Conservation (phyloP, 305 asterid genomes). For the Coffea humblotiana region DNA sequence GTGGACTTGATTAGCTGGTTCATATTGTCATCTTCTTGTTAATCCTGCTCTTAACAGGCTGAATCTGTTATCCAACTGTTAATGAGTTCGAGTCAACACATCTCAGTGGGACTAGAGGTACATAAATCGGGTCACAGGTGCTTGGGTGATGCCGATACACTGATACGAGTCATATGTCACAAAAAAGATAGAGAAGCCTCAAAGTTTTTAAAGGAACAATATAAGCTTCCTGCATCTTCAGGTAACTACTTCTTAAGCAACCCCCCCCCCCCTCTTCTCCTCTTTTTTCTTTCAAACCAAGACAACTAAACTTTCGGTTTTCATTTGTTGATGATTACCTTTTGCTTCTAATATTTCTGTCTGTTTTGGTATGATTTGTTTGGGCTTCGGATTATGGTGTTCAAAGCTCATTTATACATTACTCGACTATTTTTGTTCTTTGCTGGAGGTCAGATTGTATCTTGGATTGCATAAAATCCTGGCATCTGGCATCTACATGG, state of each 20-base stretch:
- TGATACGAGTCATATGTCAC: constrained; percentile 87
- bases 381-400: neutral
- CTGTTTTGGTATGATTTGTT: neutral
- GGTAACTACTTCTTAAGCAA: constrained; percentile 35
- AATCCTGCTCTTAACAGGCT: constrained; percentile 48
- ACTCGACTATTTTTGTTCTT: neutral
- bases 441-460: neutral
- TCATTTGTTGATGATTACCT: neutral
- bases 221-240: constrained; percentile 84
- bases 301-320: neutral
- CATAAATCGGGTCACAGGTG: constrained; percentile 46
- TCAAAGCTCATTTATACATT: neutral
- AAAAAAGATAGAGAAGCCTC: constrained; percentile 88
- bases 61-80: constrained; percentile 76
- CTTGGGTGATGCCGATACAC: constrained; percentile 77
- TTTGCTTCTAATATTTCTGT: neutral
- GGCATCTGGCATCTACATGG: neutral
- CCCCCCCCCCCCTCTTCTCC: neutral
- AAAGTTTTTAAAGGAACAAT: constrained; percentile 71
- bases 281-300: too few species aligned
- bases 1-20: constrained; percentile 2
- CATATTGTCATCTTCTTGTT: constrained; percentile 20
- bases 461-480: neutral
- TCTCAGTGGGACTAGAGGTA: constrained; percentile 48
- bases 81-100: constrained; percentile 75